Percentiles rank a stretch among this genome's conserved stretches.
Conservation (phyloP, 768 basidiomycete species). For the Artomyces pyxidatus region DNA sequence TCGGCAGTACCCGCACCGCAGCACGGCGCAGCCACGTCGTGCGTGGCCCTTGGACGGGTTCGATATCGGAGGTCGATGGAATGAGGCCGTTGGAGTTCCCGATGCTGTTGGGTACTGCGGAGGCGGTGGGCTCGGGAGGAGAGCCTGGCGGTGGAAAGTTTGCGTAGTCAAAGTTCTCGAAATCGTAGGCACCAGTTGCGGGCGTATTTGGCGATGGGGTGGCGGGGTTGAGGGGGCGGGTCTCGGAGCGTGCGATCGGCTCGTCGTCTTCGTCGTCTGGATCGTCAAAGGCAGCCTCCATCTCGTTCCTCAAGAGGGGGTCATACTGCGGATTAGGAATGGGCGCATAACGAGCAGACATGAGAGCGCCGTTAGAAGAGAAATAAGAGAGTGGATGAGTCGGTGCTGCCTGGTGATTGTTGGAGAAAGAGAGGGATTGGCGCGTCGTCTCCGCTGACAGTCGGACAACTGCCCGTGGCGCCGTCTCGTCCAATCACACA, state of each 20-base stretch:
- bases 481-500: no score
- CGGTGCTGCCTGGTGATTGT: neutral
- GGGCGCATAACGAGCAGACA: constrained; percentile 61
- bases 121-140: constrained; percentile 56
- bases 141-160: constrained; percentile 76
- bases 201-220: constrained; percentile 14
- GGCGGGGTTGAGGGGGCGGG: constrained; percentile 42
- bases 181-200: constrained; percentile 52
- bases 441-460: no score
- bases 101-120: constrained; percentile 58
- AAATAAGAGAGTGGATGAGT: neutral
- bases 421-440: neutral
- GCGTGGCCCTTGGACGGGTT: constrained; percentile 23
- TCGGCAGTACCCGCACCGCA: constrained; percentile 49
- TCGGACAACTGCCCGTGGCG: no score
- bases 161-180: constrained; percentile 71
- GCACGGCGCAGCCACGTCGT: constrained; percentile 49
- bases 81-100: constrained; percentile 73
- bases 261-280: constrained; percentile 53
- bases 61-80: constrained; percentile 33
- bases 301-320: constrained; percentile 45
- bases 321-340: constrained; percentile 50
- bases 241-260: constrained; percentile 35
- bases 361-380: constrained; percentile 8
- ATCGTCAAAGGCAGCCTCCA: constrained; percentile 85